Conservation (phyloP, 768 basidiomycete species). For the Russula sp. region DNA sequence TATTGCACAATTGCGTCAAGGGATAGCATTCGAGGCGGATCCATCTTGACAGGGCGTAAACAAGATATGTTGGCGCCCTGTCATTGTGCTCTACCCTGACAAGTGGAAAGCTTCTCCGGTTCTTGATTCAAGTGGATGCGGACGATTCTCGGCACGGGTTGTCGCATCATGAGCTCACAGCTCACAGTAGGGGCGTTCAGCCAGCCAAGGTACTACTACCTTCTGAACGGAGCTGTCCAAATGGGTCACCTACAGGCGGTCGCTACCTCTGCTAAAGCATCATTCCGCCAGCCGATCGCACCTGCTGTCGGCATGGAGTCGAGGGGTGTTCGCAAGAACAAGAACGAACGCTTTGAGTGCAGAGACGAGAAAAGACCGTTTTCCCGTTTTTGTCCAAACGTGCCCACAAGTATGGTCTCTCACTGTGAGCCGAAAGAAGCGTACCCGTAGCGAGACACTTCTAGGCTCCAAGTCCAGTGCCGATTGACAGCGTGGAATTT, state of each 20-base stretch:
- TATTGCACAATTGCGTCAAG: conserved; percentile 5
- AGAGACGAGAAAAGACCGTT: neutral
- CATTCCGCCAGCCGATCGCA: neutral
- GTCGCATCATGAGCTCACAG: neutral
- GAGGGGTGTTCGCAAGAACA: neutral
- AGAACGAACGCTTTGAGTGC: neutral
- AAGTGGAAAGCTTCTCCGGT: neutral
- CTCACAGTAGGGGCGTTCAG: neutral
- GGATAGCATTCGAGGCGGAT: neutral
- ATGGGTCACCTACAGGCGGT: neutral
- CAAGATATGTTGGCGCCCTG: neutral
- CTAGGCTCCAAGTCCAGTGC: neutral
- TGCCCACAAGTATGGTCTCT: neutral
- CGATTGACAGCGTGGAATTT: neutral
- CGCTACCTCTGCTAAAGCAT: neutral
- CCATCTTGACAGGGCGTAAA: neutral
- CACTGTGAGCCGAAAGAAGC: neutral
- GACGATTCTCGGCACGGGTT: conserved; percentile 1
- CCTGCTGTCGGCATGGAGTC: neutral
- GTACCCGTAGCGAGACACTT: neutral
- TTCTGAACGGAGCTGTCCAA: neutral
- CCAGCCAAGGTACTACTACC: neutral
- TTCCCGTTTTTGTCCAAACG: neutral
- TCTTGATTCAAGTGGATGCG: neutral
- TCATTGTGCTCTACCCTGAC: neutral